These are phyloP conservation scores for Setaria viridis DNA, from an alignment of 202 grass and related monocot genomes.

Conservation along the genomic window DNA sequence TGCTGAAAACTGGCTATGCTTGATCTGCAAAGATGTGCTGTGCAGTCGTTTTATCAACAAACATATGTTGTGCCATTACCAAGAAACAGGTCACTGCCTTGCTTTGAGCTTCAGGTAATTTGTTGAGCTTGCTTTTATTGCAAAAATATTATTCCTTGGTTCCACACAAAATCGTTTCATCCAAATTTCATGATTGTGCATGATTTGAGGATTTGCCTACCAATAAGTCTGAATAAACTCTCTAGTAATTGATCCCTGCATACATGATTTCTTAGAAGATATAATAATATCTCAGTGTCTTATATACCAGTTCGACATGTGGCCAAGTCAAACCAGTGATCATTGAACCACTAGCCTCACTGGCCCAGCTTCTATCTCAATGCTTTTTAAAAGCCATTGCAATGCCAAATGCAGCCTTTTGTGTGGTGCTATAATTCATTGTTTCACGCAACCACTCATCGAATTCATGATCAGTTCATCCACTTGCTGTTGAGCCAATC, in stretches of 20 bases:
- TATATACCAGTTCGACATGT: neutral
- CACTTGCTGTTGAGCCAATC: neutral
- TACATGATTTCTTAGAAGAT: slow-evolving; percentile 4
- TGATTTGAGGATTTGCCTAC: neutral
- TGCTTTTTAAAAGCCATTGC: slow-evolving; percentile 5
- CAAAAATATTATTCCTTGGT: neutral
- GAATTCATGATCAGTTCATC: slow-evolving; percentile 14
- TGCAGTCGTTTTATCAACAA: slow-evolving; percentile 98
- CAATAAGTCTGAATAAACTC: slow-evolving; percentile 15
- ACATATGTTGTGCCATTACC: slow-evolving; percentile 85
- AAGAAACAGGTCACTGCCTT: slow-evolving; percentile 80
- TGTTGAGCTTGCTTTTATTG: slow-evolving; percentile 15
- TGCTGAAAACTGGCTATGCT: slow-evolving; percentile 90
- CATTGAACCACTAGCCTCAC: neutral
- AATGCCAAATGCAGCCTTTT: slow-evolving; percentile 32
- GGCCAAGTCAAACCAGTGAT: neutral
- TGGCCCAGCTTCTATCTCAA: neutral
- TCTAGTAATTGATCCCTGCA: neutral
- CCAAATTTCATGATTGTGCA: neutral
- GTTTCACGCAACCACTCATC: slow-evolving; percentile 27
- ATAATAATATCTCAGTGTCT: slow-evolving; percentile 7
- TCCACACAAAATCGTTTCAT: slow-evolving; percentile 5
- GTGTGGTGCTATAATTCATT: neutral
- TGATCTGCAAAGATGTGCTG: slow-evolving; percentile 93
- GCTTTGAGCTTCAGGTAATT: slow-evolving; percentile 84